Evolutionary conservation across 768 basidiomycete genomes (phyloP), one percentile per base, ranked within the genome.

Genomic region (Lentinula aciculospora): DNA sequence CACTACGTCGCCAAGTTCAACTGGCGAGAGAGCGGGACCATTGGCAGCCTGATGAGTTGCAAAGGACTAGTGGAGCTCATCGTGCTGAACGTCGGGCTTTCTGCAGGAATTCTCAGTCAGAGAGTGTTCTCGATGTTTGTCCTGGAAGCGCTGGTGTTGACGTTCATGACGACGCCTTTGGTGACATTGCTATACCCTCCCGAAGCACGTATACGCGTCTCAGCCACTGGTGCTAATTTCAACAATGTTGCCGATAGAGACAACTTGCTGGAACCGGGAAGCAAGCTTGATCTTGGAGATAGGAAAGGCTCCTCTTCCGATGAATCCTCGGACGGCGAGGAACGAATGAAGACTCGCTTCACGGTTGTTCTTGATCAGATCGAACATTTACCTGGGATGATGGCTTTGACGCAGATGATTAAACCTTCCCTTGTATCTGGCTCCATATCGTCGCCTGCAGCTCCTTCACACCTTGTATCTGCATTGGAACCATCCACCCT

Each of bases 101-200:
- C 80, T 2, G 93, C 91, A 3, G 83, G 84, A 0, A 94, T 96
- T 51, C 76, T 98, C 23, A 80, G 85, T 1, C 77, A 65, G 74
- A 80, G 80, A 25, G 89, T 97, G 6, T 95, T 98, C 72, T 90
- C 92, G 0, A 98, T 97, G 93, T 95, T 98, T 65, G 93, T 98
- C 39, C 76, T 98, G 19, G 88, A 90, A 66, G 88, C 91, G 0
- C 73, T 94, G 37, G 69, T 86, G 6, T 74, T 97, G 39, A 96
- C 95, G 0, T 92, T 89, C 73, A 81, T 92, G 72, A 94, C 94
- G 0, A 92, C 89, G 0, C 92, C 91, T 0, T 78, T 86, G 31
- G 88, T 90, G 21, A 78, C 75, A 2, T 63, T 69, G 17, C 71
- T 92, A 2, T 91, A 92, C 63, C 90, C 91, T 0, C 84, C 82